phyloP scores from a whole-genome alignment of 148 eudicot genomes.

The Rhododendron molle region DNA sequence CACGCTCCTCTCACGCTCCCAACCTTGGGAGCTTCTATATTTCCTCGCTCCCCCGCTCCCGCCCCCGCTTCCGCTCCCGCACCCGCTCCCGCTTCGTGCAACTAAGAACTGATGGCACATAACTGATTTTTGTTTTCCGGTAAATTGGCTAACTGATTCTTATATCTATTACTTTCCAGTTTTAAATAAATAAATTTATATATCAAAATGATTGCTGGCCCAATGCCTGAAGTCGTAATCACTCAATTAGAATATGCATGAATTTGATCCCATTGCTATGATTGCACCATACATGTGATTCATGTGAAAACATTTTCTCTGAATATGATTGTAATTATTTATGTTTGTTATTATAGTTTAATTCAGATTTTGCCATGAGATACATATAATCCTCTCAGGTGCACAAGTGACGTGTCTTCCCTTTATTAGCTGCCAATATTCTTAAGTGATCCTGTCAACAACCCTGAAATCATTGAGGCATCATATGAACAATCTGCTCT shows the following conservation, averaged over 20 bases:
- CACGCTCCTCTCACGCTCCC: no score
- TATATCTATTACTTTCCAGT: background rate
- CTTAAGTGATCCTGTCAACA: background rate
- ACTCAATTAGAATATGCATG: background rate
- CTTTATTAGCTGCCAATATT: background rate
- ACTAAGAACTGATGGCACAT: background rate
- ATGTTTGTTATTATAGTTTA: background rate
- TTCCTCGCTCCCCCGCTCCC: no score
- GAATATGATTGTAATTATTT: background rate
- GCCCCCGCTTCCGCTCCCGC: no score
- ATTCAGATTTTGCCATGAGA: background rate
- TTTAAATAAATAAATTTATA: background rate
- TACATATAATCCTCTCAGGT: background rate
- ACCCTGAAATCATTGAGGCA: background rate
- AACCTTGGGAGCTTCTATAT: no score
- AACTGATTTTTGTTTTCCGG: background rate
- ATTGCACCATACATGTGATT: background rate
- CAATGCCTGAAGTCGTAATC: background rate
- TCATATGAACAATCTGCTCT: background rate
- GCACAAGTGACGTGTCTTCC: background rate
- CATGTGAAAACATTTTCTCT: background rate
- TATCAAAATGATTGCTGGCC: background rate
- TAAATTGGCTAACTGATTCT: no score
- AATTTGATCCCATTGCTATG: background rate
- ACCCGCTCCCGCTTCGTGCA: no score